Percentiles rank a stretch among this genome's conserved stretches.
phyloP scores from a whole-genome alignment of 345 rosid genomes.

The Ceriops zippeliana region DNA sequence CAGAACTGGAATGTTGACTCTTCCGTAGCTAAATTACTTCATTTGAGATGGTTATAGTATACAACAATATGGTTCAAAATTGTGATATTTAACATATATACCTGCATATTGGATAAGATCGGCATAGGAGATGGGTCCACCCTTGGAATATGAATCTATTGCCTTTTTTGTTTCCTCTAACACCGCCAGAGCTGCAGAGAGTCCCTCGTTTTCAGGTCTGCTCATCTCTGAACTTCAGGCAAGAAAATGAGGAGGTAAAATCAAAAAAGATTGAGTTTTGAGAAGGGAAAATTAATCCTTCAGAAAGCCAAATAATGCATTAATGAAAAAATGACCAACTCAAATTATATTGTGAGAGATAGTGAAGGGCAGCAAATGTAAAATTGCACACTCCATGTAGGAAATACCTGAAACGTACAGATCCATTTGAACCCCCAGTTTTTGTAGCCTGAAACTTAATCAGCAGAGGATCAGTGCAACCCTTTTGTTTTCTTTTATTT shows the following conservation, averaged over 20 bases:
- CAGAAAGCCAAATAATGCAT: neutral
- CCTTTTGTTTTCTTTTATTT: neutral
- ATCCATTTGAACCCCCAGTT: slow-evolving; percentile 95
- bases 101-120: slow-evolving; percentile 87
- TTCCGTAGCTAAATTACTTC: neutral
- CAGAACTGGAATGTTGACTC: neutral
- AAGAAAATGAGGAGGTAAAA: slow-evolving; percentile 22
- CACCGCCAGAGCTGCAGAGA: slow-evolving; percentile 53
- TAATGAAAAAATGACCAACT: neutral
- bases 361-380: neutral
- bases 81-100: slow-evolving; percentile 5
- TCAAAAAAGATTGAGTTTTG: neutral
- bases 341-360: neutral
- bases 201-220: slow-evolving; percentile 85
- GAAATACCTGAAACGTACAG: slow-evolving; percentile 76
- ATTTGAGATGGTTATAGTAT: neutral
- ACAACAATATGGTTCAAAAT: neutral
- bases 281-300: slow-evolving; percentile 6
- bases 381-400: slow-evolving; percentile 4
- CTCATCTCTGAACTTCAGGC: slow-evolving; percentile 86
- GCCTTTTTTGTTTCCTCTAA: slow-evolving; percentile 66
- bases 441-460: slow-evolving; percentile 65
- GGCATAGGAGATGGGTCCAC: slow-evolving; percentile 81
- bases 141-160: slow-evolving; percentile 80
- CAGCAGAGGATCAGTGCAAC: slow-evolving; percentile 23